These are phyloP conservation scores for Myxozyma sirexii DNA, from an alignment of 805 yeast genomes.

Conservation along the genomic window DNA sequence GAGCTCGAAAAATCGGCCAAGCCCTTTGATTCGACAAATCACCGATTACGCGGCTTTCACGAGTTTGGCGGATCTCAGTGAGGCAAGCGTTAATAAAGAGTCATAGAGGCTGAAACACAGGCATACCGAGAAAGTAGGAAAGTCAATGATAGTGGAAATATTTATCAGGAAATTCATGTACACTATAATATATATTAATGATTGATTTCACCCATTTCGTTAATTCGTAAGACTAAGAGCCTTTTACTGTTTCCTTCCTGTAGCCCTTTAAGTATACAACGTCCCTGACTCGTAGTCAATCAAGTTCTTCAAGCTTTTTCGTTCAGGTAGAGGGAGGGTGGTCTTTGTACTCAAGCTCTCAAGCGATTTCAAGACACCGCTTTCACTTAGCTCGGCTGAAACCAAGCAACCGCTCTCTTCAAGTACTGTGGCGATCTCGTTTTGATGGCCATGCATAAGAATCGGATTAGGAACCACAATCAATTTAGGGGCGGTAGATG, in stretches of 20 bases:
- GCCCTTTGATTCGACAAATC: constrained; percentile 40
- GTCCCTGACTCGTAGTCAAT: constrained; percentile 20
- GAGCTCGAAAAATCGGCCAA: constrained; percentile 1
- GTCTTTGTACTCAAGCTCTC: background rate
- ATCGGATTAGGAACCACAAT: constrained; percentile 69
- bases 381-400: background rate
- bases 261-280: background rate
- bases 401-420: constrained; percentile 31
- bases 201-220: background rate
- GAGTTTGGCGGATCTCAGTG: constrained; percentile 31
- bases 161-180: background rate
- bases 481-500: constrained; percentile 50
- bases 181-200: background rate
- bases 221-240: too few relatives aligned
- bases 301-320: background rate
- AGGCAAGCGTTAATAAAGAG: background rate
- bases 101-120: background rate
- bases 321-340: background rate
- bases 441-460: constrained; percentile 88
- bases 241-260: too few relatives aligned
- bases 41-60: constrained; percentile 44
- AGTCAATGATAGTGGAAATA: background rate
- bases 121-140: too few relatives aligned
- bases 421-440: constrained; percentile 69
- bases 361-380: background rate